A percentile compares a stretch with the other conserved stretches of the same genome.
phyloP scores from a whole-genome alignment of 257 asterid genomes.

The Primulina huaijiensis region DNA sequence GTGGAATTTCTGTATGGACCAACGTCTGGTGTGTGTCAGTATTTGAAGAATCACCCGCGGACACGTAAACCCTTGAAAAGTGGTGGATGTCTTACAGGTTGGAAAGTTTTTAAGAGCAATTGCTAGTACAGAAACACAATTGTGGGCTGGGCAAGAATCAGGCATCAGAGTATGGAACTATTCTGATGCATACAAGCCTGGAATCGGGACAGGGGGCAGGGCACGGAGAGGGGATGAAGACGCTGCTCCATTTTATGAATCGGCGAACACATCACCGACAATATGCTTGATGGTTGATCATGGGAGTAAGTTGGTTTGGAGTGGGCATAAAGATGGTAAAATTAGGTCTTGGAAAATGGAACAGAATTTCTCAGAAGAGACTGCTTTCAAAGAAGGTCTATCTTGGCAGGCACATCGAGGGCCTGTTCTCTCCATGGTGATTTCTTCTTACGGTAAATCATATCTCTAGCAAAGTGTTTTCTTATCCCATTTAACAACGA shows the following conservation, averaged over 20 bases:
- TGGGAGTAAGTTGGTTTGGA: slow-evolving; percentile 80
- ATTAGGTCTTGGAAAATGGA: slow-evolving; percentile 90
- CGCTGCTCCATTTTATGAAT: slow-evolving; percentile 83
- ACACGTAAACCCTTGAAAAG: neutral
- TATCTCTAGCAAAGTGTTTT: neutral
- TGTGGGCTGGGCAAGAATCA: slow-evolving; percentile 95
- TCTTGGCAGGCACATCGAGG: slow-evolving; percentile 94
- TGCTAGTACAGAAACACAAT: slow-evolving; percentile 66
- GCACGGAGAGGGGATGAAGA: slow-evolving; percentile 91
- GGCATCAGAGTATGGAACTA: slow-evolving; percentile 92
- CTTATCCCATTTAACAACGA: neutral
- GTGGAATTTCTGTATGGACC: neutral
- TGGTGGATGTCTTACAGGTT: slow-evolving; percentile 41
- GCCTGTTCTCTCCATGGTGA: slow-evolving; percentile 66
- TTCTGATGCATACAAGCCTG: slow-evolving; percentile 67
- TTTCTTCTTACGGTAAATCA: slow-evolving; percentile 74
- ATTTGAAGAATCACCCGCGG: neutral
- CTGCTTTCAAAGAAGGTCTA: slow-evolving; percentile 71
- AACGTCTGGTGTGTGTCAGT: neutral
- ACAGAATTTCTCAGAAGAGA: slow-evolving; percentile 49
- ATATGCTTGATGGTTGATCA: slow-evolving; percentile 70
- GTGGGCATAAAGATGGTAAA: slow-evolving; percentile 94
- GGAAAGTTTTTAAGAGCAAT: slow-evolving; percentile 80
- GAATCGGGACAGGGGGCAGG: slow-evolving; percentile 59
- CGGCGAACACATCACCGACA: slow-evolving; percentile 60